phyloP scores from a whole-genome alignment of 208 protist genomes.

The Leishmania tarentolae region DNA sequence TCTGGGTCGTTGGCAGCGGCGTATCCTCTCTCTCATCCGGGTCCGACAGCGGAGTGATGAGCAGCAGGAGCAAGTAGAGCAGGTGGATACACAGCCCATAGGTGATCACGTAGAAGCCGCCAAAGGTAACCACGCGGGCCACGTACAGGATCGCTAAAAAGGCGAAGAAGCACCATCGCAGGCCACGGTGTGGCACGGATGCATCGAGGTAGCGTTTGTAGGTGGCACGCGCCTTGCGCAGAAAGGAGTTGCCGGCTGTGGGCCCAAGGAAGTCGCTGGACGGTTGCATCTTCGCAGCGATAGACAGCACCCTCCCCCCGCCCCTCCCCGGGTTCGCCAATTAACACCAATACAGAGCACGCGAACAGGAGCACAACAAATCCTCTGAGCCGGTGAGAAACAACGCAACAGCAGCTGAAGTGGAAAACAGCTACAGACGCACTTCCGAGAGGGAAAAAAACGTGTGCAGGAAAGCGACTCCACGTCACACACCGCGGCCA shows the following conservation, averaged over 20 bases:
- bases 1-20: constrained; percentile 65
- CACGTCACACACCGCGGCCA: background rate
- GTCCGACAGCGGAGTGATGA: constrained; percentile 95
- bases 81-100: constrained; percentile 97
- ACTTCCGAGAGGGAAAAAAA: background rate
- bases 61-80: constrained; percentile 95
- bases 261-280: constrained; percentile 23
- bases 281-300: constrained; percentile 6
- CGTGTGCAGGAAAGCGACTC: background rate
- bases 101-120: constrained; percentile 96
- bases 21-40: constrained; percentile 65
- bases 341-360: background rate
- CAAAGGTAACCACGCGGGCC: constrained; percentile 61
- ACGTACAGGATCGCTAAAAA: constrained; percentile 76
- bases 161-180: constrained; percentile 81
- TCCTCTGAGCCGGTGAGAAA: background rate
- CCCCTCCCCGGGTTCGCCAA: background rate
- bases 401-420: background rate
- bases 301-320: no score
- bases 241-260: constrained; percentile 6
- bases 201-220: constrained; percentile 74
- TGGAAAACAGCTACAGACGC: background rate
- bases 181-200: constrained; percentile 61
- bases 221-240: constrained; percentile 17
- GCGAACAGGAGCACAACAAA: background rate